Conservation (phyloP, 768 basidiomycete genomes). For the Fomitopsis pulvina region DNA sequence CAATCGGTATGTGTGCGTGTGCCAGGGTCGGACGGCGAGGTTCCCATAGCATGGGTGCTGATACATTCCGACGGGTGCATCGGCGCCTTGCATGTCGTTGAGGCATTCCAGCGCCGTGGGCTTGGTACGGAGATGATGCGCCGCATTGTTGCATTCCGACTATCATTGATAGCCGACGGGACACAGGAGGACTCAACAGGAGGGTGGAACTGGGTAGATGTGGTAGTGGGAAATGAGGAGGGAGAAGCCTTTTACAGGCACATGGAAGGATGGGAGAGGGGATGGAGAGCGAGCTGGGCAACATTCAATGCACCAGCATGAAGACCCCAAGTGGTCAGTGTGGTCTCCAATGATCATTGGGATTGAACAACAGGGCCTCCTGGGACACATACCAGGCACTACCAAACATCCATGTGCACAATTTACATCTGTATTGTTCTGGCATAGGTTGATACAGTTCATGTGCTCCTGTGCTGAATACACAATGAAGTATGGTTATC, state of each 20-base stretch:
- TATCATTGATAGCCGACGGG: background rate
- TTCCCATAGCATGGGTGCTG: background rate
- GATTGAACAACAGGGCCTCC: no score
- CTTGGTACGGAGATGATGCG: background rate
- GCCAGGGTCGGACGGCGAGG: background rate
- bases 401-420: no score
- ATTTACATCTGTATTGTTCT: no score
- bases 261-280: background rate
- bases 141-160: background rate
- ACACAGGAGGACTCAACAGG: background rate
- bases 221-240: background rate
- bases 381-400: no score
- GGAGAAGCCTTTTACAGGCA: background rate
- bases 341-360: background rate
- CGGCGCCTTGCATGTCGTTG: background rate
- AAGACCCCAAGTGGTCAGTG: background rate
- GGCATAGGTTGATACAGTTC: no score
- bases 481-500: no score
- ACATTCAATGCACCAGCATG: background rate
- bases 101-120: background rate
- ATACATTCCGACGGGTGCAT: background rate
- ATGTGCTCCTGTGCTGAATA: no score
- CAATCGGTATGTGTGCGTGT: background rate
- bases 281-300: background rate
- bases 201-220: background rate